A percentile compares a stretch with the other conserved stretches of the same genome.
These are phyloP conservation scores for Camelina sativa DNA, from an alignment of 345 rosid genomes.

Conservation along the genomic window DNA sequence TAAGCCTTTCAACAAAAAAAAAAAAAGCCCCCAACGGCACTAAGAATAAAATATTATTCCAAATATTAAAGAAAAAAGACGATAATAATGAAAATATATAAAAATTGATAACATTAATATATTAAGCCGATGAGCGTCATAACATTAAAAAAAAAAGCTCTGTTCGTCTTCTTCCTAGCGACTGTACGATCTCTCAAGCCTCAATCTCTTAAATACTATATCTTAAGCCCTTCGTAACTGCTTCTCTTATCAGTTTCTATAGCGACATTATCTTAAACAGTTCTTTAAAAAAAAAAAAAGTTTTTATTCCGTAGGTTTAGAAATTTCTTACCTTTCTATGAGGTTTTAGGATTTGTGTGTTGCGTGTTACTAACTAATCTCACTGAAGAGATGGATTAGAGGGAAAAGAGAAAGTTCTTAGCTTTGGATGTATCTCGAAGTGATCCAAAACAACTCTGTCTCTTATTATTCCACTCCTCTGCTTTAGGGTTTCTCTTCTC, in stretches of 20 bases:
- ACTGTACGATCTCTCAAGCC: slow-evolving; percentile 28
- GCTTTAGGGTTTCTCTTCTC: slow-evolving; percentile 36
- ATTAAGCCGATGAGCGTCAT: not conserved
- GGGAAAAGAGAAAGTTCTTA: slow-evolving; percentile 25
- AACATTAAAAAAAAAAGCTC: not conserved
- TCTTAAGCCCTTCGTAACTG: slow-evolving; percentile 7
- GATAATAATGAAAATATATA: not conserved
- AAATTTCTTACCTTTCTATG: not conserved
- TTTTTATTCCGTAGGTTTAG: not conserved
- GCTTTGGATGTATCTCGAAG: slow-evolving; percentile 42
- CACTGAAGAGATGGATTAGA: slow-evolving; percentile 19
- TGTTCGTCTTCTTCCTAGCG: slow-evolving; percentile 16
- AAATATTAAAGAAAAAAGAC: not conserved
- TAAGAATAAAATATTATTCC: slow-evolving; percentile 1
- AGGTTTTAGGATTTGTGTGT: slow-evolving; percentile 23
- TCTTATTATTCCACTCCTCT: slow-evolving; percentile 39
- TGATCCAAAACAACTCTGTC: slow-evolving; percentile 35
- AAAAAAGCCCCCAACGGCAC: slow-evolving; percentile 15
- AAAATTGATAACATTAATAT: slow-evolving; percentile 3
- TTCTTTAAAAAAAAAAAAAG: not conserved
- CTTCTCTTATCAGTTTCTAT: slow-evolving; percentile 22
- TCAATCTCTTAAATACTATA: slow-evolving; percentile 6
- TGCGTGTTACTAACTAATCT: slow-evolving; percentile 23
- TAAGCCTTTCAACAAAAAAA: slow-evolving; percentile 1
- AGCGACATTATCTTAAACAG: slow-evolving; percentile 24